A percentile compares a stretch with the other conserved stretches of the same genome.
Conservation (phyloP, 805 yeast species). For the Wickerhamiella sergipiensis region DNA sequence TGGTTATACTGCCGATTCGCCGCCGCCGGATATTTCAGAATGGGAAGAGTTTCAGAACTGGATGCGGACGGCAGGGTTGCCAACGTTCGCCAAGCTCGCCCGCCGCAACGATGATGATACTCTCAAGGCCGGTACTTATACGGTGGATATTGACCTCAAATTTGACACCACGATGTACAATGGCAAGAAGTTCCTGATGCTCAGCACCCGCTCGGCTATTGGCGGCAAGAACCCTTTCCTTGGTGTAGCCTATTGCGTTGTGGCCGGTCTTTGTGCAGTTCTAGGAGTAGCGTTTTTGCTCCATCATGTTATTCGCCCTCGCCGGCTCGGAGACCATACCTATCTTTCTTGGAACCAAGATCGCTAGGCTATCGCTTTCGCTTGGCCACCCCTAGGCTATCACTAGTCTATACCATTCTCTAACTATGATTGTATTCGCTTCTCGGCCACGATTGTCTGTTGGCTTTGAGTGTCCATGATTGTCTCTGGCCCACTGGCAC, state of each 20-base stretch:
- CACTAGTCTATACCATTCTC: neutral
- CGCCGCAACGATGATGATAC: slow-evolving; percentile 50
- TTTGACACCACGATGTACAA: slow-evolving; percentile 76
- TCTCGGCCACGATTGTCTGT: too few species aligned
- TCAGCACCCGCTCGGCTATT: slow-evolving; percentile 67
- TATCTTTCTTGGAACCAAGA: slow-evolving; percentile 36
- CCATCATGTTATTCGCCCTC: slow-evolving; percentile 74
- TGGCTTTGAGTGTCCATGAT: too few species aligned
- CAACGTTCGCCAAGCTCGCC: slow-evolving; percentile 75
- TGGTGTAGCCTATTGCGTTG: slow-evolving; percentile 74
- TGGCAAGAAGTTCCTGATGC: slow-evolving; percentile 73
- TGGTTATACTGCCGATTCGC: slow-evolving; percentile 72
- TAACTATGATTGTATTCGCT: neutral
- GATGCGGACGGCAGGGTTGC: slow-evolving; percentile 96
- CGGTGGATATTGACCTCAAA: slow-evolving; percentile 52
- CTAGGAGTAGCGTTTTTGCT: slow-evolving; percentile 64
- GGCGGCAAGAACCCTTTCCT: slow-evolving; percentile 82
- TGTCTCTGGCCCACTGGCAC: too few species aligned
- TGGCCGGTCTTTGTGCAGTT: slow-evolving; percentile 61
- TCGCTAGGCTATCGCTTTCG: too few species aligned
- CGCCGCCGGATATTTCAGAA: slow-evolving; percentile 52
- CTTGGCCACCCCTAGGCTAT: too few species aligned
- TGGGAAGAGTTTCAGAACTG: slow-evolving; percentile 89
- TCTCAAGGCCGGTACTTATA: slow-evolving; percentile 54
- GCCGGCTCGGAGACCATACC: slow-evolving; percentile 71